A percentile compares a stretch with the other conserved stretches of the same genome.
Evolutionary conservation across 768 basidiomycete species (phyloP).

Genomic region (Leccinum truebloodii): DNA sequence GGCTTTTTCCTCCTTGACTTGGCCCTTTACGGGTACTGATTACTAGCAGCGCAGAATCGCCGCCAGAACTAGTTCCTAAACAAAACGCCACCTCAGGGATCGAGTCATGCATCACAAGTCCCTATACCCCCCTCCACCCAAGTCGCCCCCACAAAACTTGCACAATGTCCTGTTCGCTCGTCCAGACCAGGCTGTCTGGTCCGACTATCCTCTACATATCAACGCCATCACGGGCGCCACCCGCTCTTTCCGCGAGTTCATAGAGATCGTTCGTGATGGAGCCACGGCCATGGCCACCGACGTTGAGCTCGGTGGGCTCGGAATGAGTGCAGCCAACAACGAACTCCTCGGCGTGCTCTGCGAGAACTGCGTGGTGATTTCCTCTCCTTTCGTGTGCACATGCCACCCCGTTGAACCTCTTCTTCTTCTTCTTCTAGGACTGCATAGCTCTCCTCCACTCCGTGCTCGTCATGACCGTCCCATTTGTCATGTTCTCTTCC

Average conservation of each 20-base stretch:
- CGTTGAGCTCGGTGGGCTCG: slow-evolving; percentile 54
- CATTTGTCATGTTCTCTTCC: slow-evolving; percentile 53
- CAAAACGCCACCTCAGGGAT: no score
- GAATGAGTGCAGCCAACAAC: slow-evolving; percentile 43
- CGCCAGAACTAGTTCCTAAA: no score
- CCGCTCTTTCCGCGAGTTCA: slow-evolving; percentile 49
- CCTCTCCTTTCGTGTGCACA: neutral
- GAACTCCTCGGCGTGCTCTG: slow-evolving; percentile 72
- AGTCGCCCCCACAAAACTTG: slow-evolving; percentile 50
- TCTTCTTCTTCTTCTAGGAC: slow-evolving; percentile 41
- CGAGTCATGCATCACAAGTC: slow-evolving; percentile 51
- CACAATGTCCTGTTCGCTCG: slow-evolving; percentile 56
- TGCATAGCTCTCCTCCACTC: slow-evolving; percentile 52
- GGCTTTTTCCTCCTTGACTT: no score
- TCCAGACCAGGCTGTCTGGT: slow-evolving; percentile 54
- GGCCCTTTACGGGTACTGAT: no score
- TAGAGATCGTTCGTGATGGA: slow-evolving; percentile 50
- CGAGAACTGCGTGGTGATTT: slow-evolving; percentile 61
- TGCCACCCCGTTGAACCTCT: neutral
- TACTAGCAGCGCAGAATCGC: no score
- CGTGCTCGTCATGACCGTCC: slow-evolving; percentile 48
- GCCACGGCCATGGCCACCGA: slow-evolving; percentile 58
- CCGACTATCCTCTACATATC: slow-evolving; percentile 56
- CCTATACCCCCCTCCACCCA: slow-evolving; percentile 52
- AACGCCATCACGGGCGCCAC: slow-evolving; percentile 52